A percentile compares a stretch with the other conserved stretches of the same genome.
phyloP scores from a whole-genome alignment of 495 filamentous ascomycete genomes.

The Aspergillus asperescens region DNA sequence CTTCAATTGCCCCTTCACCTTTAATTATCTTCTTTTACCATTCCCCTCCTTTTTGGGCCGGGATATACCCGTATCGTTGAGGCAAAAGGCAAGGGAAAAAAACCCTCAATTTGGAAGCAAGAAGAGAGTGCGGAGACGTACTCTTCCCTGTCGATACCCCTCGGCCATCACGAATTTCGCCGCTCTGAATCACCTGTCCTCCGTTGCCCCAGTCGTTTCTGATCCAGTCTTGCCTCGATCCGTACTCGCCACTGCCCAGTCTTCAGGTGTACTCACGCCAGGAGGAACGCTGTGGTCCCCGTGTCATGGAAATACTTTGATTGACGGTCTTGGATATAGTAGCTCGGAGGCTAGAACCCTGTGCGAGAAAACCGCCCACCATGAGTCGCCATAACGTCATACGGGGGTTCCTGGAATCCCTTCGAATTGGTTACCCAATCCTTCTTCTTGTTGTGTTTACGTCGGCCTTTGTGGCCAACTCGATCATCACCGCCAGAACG shows the following conservation, averaged over 20 bases:
- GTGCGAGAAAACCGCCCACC: slow-evolving; percentile 20
- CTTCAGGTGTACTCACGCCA: background rate
- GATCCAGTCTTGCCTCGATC: background rate
- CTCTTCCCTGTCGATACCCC: slow-evolving; percentile 18
- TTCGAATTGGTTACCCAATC: slow-evolving; percentile 62
- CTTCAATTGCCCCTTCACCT: slow-evolving; percentile 8
- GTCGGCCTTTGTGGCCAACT: slow-evolving; percentile 55
- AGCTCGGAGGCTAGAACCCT: slow-evolving; percentile 15
- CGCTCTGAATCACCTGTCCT: slow-evolving; percentile 4
- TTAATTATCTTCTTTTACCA: background rate
- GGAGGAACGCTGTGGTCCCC: slow-evolving; percentile 12
- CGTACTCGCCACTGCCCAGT: background rate
- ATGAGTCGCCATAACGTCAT: slow-evolving; percentile 37
- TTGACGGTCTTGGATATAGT: slow-evolving; percentile 17
- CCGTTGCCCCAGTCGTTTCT: slow-evolving; percentile 12
- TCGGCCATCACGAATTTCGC: slow-evolving; percentile 6
- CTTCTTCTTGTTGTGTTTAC: slow-evolving; percentile 65
- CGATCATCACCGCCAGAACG: slow-evolving; percentile 51
- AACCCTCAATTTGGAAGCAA: slow-evolving; percentile 2
- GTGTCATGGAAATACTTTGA: slow-evolving; percentile 44
- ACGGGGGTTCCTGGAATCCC: slow-evolving; percentile 42
- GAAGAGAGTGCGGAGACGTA: slow-evolving; percentile 8
- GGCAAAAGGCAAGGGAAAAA: background rate
- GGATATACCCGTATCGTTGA: slow-evolving; percentile 2
- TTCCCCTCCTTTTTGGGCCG: slow-evolving; percentile 1